A percentile compares a stretch with the other conserved stretches of the same genome.
Conservation (phyloP, 83 land plant species). For the Picea engelmannii region DNA sequence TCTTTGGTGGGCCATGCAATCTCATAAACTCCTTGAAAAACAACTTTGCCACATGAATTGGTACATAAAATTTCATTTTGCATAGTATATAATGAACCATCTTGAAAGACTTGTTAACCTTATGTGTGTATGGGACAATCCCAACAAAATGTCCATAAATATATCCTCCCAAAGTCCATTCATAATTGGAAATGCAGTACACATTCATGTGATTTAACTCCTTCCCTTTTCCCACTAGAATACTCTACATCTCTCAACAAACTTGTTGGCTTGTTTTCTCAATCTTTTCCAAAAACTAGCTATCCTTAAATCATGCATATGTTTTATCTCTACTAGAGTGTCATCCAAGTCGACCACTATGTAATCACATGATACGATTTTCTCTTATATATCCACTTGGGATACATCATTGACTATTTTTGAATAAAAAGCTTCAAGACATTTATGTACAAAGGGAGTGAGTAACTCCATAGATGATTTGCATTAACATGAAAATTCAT, state of each 20-base stretch:
- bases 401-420: too few species aligned
- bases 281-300: too few species aligned
- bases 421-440: too few species aligned
- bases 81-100: slow-evolving; percentile 20
- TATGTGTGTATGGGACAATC: background rate
- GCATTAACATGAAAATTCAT: too few species aligned
- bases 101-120: slow-evolving; percentile 8
- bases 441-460: too few species aligned
- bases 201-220: background rate
- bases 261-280: background rate
- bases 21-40: slow-evolving; percentile 12
- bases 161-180: slow-evolving; percentile 9
- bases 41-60: slow-evolving; percentile 4
- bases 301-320: too few species aligned
- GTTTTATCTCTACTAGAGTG: too few species aligned
- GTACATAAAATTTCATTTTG: slow-evolving; percentile 8
- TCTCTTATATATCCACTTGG: too few species aligned
- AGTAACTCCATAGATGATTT: too few species aligned
- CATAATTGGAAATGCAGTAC: background rate
- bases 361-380: too few species aligned
- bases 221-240: background rate
- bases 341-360: too few species aligned
- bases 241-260: background rate
- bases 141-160: slow-evolving; percentile 11
- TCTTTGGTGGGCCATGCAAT: slow-evolving; percentile 13